phyloP scores from a whole-genome alignment of 179 eudicot species.

The Spinacia oleracea region DNA sequence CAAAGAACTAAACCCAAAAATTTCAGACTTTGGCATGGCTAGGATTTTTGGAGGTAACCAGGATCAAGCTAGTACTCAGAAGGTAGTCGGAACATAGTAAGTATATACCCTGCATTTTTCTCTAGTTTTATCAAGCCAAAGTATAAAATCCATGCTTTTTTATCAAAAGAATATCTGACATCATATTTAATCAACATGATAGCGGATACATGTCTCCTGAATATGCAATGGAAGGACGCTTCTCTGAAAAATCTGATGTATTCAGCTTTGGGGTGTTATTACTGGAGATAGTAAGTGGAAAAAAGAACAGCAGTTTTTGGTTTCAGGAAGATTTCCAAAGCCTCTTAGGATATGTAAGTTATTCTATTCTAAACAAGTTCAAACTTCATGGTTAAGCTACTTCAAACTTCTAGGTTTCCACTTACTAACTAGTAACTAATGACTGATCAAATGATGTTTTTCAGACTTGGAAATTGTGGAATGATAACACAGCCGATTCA shows the following conservation, averaged over 20 bases:
- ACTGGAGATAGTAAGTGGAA: constrained; percentile 34
- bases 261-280: constrained; percentile 36
- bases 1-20: constrained; percentile 52
- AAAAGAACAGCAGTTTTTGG: constrained; percentile 27
- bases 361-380: background rate
- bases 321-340: constrained; percentile 24
- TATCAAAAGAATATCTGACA: background rate
- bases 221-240: constrained; percentile 40
- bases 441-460: constrained; percentile 8
- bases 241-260: constrained; percentile 37
- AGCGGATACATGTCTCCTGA: constrained; percentile 23
- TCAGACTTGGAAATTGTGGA: constrained; percentile 62
- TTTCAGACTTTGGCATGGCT: constrained; percentile 69
- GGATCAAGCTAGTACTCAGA: constrained; percentile 41
- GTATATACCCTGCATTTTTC: constrained; percentile 21
- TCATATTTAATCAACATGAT: background rate
- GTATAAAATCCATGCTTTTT: background rate
- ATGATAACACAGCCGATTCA: constrained; percentile 20
- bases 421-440: background rate
- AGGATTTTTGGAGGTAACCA: constrained; percentile 50
- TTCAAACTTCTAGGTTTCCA: background rate
- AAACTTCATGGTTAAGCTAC: background rate
- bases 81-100: constrained; percentile 66
- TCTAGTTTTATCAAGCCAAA: background rate
- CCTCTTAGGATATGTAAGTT: constrained; percentile 39